phyloP scores from a whole-genome alignment of 1,284 basidiomycete genomes.

The Entoloma clypeatum region DNA sequence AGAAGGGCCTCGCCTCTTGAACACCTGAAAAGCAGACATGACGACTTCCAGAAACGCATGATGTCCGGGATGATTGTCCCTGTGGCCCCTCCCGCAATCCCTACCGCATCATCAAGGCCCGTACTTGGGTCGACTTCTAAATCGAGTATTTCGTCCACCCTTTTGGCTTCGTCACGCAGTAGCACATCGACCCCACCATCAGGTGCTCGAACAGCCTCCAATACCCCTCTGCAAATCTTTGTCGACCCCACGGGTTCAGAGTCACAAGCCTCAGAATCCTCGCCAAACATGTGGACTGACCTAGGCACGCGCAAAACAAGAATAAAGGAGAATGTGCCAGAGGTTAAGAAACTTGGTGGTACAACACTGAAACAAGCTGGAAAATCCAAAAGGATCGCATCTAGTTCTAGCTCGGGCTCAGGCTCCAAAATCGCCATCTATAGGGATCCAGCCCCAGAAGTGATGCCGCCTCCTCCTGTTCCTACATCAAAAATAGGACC shows the following conservation, averaged over 20 bases:
- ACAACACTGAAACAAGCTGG: conserved; percentile 61
- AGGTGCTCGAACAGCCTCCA: conserved; percentile 37
- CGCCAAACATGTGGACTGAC: conserved; percentile 56
- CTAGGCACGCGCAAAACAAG: conserved; percentile 70
- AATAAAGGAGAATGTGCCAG: conserved; percentile 70
- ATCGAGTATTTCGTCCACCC: conserved; percentile 19
- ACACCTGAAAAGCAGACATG: conserved; percentile 68
- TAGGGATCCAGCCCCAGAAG: conserved; percentile 45
- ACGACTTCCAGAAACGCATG: conserved; percentile 83
- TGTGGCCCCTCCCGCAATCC: conserved; percentile 26
- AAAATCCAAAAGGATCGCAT: conserved; percentile 46
- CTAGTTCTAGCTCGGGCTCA: conserved; percentile 33
- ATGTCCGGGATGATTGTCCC: conserved; percentile 44
- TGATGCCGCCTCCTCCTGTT: conserved; percentile 34
- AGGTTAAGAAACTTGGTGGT: conserved; percentile 61
- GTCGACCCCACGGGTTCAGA: conserved; percentile 60
- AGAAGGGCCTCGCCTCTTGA: conserved; percentile 74
- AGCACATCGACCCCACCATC: conserved; percentile 21
- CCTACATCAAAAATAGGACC: conserved; percentile 27
- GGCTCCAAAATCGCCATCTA: conserved; percentile 53
- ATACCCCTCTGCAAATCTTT: conserved; percentile 62
- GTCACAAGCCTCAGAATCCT: conserved; percentile 37
- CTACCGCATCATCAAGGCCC: conserved; percentile 30
- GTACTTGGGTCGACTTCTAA: conserved; percentile 22
- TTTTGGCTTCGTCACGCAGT: conserved; percentile 20